Percentiles rank a stretch among this genome's conserved stretches.
Conservation (phyloP, 768 basidiomycete species). For the Boletus patriciae region DNA sequence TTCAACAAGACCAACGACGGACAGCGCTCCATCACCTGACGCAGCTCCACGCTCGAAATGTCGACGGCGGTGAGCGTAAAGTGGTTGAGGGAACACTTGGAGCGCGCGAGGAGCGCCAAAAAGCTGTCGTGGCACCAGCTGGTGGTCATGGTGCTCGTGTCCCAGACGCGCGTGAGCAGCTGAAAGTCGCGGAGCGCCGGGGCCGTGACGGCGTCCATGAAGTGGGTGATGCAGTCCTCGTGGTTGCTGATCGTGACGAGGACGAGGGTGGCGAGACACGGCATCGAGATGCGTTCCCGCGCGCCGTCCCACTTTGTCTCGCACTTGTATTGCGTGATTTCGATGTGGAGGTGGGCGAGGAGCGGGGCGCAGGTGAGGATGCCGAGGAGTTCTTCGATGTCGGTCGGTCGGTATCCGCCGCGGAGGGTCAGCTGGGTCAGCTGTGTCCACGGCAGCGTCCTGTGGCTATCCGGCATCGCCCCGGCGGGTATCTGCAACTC, state of each 20-base stretch:
- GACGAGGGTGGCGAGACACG: conserved; percentile 31
- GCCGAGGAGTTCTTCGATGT: conserved; percentile 25
- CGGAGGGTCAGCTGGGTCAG: conserved; percentile 34
- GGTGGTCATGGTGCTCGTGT: conserved; percentile 30
- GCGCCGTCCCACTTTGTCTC: conserved; percentile 29
- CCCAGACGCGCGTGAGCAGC: conserved; percentile 35
- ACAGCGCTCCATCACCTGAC: conserved; percentile 29
- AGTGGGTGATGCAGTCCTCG: conserved; percentile 28
- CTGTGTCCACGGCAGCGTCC: conserved; percentile 34
- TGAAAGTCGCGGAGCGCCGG: conserved; percentile 31
- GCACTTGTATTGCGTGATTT: conserved; percentile 32
- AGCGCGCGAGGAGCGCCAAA: conserved; percentile 25
- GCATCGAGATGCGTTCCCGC: conserved; percentile 28
- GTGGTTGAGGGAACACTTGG: conserved; percentile 31
- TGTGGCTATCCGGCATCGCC: conserved; percentile 33
- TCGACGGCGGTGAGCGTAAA: conserved; percentile 30
- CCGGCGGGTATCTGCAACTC: conserved; percentile 34
- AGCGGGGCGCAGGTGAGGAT: conserved; percentile 29
- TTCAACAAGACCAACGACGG: conserved; percentile 32
- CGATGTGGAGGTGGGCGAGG: conserved; percentile 31
- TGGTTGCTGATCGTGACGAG: conserved; percentile 32
- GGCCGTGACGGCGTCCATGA: conserved; percentile 27
- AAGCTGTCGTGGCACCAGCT: conserved; percentile 33
- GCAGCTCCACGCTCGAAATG: conserved; percentile 22
- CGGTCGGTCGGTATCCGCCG: conserved; percentile 30